Base-by-base conservation (phyloP, 1,284 basidiomycete genomes). In the Sporisorium exsertum region DNA sequence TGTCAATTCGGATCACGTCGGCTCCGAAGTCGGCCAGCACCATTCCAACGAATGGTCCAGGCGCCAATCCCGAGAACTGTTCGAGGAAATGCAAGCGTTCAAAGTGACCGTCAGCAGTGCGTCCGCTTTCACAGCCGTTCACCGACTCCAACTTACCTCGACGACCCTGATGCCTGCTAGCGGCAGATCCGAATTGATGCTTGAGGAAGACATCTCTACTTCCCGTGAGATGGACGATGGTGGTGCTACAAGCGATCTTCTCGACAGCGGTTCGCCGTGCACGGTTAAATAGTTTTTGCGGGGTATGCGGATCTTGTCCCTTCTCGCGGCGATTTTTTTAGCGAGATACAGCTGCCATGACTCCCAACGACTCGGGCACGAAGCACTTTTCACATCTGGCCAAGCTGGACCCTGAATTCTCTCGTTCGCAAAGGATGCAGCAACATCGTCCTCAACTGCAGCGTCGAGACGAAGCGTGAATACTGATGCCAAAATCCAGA, bases 391-490 rank as follows among this genome's bases (percentile, higher is more conserved):
- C 59, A 62, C 51, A 61, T 29, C 32, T 27, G 18, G 22, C 46
- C 29, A n/a, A n/a, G 16, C 20, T 56, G 45, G 58, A 66, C 47
- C 64, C 52, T 58, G 63, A 49, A 43, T 40, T 16, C 40, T 20
- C 40, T 35, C 33, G 33, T 20, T 29, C 22, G 29, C 43, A 88
- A 72, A 92, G 94, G 27, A 91, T 92, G 86, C 18, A 97, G 97
- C 88, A 97, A 98, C 90, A 95, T 94, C 27, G 97, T 99, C 78
- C 87, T 99, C 81, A 96, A 99, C 86, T 99, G 96, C 86, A 94
- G 90, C 84, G 91, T 94, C 74, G 89, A 90, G 54, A 98, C 98
- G 82, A 92, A 95, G 77, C 91, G 95, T 97, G 85, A 87, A 94
- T 71, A 40, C 15, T 6, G 29, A 20, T 22, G 13, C 9, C 26